phyloP scores from a whole-genome alignment of 148 eudicot genomes.

The Fagopyrum esculentum region DNA sequence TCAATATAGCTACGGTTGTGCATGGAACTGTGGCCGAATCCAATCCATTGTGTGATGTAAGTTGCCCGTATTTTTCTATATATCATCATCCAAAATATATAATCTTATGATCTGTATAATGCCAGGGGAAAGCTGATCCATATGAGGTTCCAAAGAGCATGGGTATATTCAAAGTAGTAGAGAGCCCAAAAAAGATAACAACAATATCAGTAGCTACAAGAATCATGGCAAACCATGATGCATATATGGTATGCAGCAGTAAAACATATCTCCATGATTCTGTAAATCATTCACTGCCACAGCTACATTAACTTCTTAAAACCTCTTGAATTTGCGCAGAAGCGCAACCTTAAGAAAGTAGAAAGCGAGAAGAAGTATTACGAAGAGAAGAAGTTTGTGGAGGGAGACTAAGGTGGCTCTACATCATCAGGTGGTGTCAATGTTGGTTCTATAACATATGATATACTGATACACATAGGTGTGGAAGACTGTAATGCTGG shows the following conservation, averaged over 20 bases:
- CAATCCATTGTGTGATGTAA: constrained; percentile 50
- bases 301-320: not conserved
- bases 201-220: constrained; percentile 77
- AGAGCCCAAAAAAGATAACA: constrained; percentile 71
- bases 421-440: not conserved
- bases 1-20: constrained; percentile 79
- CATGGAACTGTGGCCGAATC: constrained; percentile 85
- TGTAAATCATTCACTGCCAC: not conserved
- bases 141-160: constrained; percentile 69
- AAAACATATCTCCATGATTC: not conserved
- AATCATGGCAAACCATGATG: constrained; percentile 74
- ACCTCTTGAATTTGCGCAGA: constrained; percentile 34
- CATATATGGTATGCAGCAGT: constrained; percentile 43
- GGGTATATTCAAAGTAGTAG: constrained; percentile 67
- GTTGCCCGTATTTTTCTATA: constrained; percentile 17
- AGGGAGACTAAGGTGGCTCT: constrained; percentile 37
- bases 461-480: constrained; percentile 1
- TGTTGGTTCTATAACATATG: not conserved
- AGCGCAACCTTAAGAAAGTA: constrained; percentile 76
- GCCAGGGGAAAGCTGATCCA: constrained; percentile 60
- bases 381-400: constrained; percentile 50
- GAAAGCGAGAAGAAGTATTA: constrained; percentile 83
- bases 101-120: constrained; percentile 15
- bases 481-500: not conserved
- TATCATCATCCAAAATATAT: not conserved